These are phyloP conservation scores for Brassica cretica DNA, from an alignment of 345 rosid genomes.

Conservation along the genomic window DNA sequence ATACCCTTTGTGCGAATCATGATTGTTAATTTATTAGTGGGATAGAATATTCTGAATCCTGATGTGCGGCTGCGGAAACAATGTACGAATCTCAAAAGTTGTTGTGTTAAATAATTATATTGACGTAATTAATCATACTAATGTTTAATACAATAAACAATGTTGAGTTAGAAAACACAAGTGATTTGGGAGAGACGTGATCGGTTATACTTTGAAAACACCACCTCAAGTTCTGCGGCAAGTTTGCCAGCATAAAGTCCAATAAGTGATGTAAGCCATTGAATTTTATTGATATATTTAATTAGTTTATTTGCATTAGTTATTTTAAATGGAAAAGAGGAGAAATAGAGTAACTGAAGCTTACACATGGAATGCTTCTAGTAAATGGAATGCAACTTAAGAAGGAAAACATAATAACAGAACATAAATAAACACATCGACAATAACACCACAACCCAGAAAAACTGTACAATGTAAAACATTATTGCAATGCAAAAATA, in stretches of 20 bases:
- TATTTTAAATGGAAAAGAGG: not conserved
- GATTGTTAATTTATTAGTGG: not conserved
- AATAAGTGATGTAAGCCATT: not conserved
- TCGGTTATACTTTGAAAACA: not conserved
- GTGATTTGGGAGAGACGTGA: slow-evolving; percentile 1
- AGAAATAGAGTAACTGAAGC: not conserved
- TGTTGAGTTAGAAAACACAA: not conserved
- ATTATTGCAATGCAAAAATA: slow-evolving; percentile 17
- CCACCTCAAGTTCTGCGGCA: not conserved
- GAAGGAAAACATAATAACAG: not conserved
- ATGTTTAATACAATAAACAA: too few relatives aligned
- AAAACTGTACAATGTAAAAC: slow-evolving; percentile 17
- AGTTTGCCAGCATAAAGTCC: slow-evolving; percentile 15
- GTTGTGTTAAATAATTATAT: too few relatives aligned
- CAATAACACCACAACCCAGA: slow-evolving; percentile 7
- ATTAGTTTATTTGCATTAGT: not conserved
- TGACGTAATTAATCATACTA: too few relatives aligned
- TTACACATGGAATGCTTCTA: not conserved
- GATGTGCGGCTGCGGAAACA: not conserved
- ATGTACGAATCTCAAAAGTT: not conserved
- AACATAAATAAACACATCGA: slow-evolving; percentile 8
- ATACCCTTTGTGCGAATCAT: not conserved
- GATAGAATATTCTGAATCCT: slow-evolving; percentile 13
- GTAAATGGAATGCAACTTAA: not conserved
- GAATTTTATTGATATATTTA: not conserved